Percentiles rank a stretch among this genome's conserved stretches.
phyloP scores from a whole-genome alignment of 2,329 filamentous ascomycete species.

The Paraphaeosphaeria sporulosa region DNA sequence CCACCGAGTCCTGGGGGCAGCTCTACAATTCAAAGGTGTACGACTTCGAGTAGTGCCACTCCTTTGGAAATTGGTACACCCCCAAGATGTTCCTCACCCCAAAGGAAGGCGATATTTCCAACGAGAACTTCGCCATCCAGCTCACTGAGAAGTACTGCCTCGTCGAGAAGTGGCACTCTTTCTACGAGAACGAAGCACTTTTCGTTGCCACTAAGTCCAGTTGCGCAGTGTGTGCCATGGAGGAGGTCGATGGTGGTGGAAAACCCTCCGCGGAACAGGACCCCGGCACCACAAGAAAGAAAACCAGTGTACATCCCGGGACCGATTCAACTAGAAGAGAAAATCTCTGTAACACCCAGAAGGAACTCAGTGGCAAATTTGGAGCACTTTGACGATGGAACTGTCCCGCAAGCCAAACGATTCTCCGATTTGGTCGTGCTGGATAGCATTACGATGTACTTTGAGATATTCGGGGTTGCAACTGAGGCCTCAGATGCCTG shows the following conservation, averaged over 20 bases:
- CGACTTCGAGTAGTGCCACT: not conserved
- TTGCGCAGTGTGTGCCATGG: conserved; percentile 11
- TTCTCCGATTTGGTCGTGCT: conserved; percentile 36
- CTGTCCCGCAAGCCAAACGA: conserved; percentile 24
- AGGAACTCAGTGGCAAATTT: conserved; percentile 52
- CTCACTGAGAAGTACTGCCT: not conserved
- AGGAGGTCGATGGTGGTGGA: conserved; percentile 4
- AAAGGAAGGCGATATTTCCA: not conserved
- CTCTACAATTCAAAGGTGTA: not conserved
- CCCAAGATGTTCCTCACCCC: not conserved
- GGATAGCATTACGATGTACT: conserved; percentile 53
- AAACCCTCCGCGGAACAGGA: not conserved
- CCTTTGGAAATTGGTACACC: not conserved
- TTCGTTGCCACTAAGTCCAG: conserved; percentile 25
- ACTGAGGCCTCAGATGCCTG: conserved; percentile 35
- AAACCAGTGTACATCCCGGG: conserved; percentile 50
- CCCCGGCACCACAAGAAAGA: conserved; percentile 9
- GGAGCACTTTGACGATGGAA: conserved; percentile 43
- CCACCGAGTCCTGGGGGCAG: conserved; percentile 17
- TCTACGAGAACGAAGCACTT: conserved; percentile 18
- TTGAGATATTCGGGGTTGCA: conserved; percentile 50
- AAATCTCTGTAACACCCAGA: conserved; percentile 35
- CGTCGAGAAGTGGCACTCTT: conserved; percentile 16
- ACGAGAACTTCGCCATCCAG: not conserved
- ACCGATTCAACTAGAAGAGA: conserved; percentile 50